phyloP scores from a whole-genome alignment of 148 eudicot genomes.

The Rhododendron henanense region DNA sequence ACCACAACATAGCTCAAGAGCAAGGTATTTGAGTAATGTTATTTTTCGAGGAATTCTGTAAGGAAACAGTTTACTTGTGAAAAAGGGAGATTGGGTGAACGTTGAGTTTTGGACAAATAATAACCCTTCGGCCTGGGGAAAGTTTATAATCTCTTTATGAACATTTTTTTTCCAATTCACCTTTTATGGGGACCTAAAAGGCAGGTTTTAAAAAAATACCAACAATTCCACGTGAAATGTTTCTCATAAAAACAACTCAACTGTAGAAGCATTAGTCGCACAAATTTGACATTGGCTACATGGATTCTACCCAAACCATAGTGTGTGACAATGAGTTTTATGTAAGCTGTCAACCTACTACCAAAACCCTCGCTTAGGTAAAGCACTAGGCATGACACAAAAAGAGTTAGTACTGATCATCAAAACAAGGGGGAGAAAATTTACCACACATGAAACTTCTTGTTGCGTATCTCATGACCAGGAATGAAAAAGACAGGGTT shows the following conservation, averaged over 20 bases:
- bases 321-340: neutral
- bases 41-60: too few relatives aligned
- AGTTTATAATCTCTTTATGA: neutral
- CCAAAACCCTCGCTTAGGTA: neutral
- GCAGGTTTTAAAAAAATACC: neutral
- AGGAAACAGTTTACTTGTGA: too few relatives aligned
- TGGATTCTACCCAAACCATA: neutral
- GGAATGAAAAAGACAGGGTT: neutral
- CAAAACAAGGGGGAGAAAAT: neutral
- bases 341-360: neutral
- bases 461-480: neutral
- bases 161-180: neutral
- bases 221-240: neutral
- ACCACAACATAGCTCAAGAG: neutral
- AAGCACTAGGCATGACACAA: slow-evolving; percentile 1
- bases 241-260: neutral
- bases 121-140: neutral
- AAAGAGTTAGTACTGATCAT: neutral
- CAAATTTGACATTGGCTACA: neutral
- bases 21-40: neutral
- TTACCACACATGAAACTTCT: neutral
- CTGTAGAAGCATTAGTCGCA: neutral
- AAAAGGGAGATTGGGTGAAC: too few relatives aligned
- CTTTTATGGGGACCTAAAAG: neutral
- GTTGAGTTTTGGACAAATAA: too few relatives aligned